Base-by-base conservation (phyloP, 495 filamentous ascomycete genomes). In the Letharia columbiana region DNA sequence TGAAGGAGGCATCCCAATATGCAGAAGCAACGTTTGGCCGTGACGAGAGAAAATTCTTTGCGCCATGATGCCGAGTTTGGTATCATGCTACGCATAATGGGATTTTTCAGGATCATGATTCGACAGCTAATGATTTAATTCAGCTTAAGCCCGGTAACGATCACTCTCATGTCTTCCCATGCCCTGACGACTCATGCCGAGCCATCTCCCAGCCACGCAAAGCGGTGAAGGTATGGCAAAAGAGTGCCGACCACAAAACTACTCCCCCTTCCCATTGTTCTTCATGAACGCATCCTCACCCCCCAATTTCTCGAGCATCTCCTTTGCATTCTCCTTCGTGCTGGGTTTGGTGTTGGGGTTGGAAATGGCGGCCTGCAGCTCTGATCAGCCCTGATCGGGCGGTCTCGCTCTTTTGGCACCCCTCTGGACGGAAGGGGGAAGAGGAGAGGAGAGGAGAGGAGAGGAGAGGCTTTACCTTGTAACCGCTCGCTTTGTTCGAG, bases 271-370 rank as follows among this genome's bases (percentile, higher is more conserved):
- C 10, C 40, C 56, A 17, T 69, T 69, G 23, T 69, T 69, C 64
- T 69, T 66, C 68, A 69, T 69, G 39, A 69, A 69, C 5, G 68
- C 68, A 28, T 69, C 41, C 52, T 69, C 68, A 5, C 68, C 68
- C 1, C 68, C 68, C 17, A 69, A 33, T n/a, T 65, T 62, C 41
- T 64, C 65, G n/a, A 69, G 58, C 52, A 60, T 63, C 52, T 67
- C 50, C 12, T 40, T 47, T 4, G 68, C 68, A 44, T 69, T 33
- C 56, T 69, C 11, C 56, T 69, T 69, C 7, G 68, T 50, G 31
- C 20, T 45, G 7, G 31, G 35, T 8, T 28, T 44, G 35, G 39
- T 41, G 44, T 61, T 61, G 33, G 61, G 61, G 57, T 60, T 61
- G 58, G 56, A 57, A 6, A 60, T 52, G 40, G 67, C 17, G 15